Conservation (phyloP, 2,329 filamentous ascomycete genomes). For the Paramyrothecium sp. region DNA sequence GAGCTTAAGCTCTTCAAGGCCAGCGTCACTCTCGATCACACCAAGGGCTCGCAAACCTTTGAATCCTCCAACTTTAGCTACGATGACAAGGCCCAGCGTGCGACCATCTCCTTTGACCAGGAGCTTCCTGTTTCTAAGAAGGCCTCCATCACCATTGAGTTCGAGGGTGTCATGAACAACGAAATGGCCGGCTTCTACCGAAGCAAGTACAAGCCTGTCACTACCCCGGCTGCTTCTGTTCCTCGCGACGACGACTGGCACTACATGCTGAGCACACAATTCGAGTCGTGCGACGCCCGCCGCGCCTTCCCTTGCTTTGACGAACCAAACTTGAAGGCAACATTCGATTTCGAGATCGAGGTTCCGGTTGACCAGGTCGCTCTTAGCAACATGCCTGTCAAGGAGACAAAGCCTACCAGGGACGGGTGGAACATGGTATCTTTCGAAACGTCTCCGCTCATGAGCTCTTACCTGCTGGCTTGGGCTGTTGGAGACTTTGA, state of each 20-base stretch:
- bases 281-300: slow-evolving; percentile 93
- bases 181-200: slow-evolving; percentile 93
- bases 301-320: slow-evolving; percentile 97
- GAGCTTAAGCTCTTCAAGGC: slow-evolving; percentile 73
- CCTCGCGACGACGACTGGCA: slow-evolving; percentile 68
- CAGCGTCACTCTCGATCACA: slow-evolving; percentile 58
- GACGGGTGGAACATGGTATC: slow-evolving; percentile 71
- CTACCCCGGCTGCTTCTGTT: slow-evolving; percentile 71
- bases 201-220: slow-evolving; percentile 85
- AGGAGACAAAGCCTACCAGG: slow-evolving; percentile 57
- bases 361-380: slow-evolving; percentile 85
- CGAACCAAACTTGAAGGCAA: slow-evolving; percentile 94
- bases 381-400: slow-evolving; percentile 93
- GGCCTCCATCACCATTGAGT: slow-evolving; percentile 67
- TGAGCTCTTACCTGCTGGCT: slow-evolving; percentile 88
- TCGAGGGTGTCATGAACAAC: slow-evolving; percentile 82
- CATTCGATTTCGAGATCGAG: slow-evolving; percentile 92
- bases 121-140: slow-evolving; percentile 68
- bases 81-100: slow-evolving; percentile 81
- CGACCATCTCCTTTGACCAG: slow-evolving; percentile 72
- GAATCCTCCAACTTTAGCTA: slow-evolving; percentile 71
- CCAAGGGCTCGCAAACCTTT: slow-evolving; percentile 54
- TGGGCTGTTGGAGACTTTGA: slow-evolving; percentile 98
- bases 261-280: slow-evolving; percentile 91
- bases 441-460: slow-evolving; percentile 82